phyloP scores from a whole-genome alignment of 805 yeast genomes.

The Saturnispora hagleri region DNA sequence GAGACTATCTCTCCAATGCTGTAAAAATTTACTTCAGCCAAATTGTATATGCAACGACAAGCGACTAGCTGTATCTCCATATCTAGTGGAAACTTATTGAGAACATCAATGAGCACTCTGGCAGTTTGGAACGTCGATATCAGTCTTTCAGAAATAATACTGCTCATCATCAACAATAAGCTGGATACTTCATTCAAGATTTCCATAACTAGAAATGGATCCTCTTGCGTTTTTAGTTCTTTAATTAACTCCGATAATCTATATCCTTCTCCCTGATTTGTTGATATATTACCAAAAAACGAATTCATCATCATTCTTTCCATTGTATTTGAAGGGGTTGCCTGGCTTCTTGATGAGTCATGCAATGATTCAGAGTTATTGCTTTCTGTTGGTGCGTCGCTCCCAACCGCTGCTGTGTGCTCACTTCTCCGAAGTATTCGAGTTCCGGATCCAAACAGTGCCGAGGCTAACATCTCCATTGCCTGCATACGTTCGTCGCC shows the following conservation, averaged over 20 bases:
- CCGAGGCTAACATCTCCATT: slow-evolving; percentile 11
- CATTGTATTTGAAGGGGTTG: neutral
- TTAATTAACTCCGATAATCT: slow-evolving; percentile 26
- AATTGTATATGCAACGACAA: slow-evolving; percentile 74
- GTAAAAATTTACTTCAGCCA: slow-evolving; percentile 66
- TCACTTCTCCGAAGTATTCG: neutral
- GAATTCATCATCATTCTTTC: slow-evolving; percentile 23
- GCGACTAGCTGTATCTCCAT: slow-evolving; percentile 77
- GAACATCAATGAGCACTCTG: slow-evolving; percentile 43
- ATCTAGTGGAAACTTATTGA: slow-evolving; percentile 53
- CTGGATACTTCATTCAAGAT: slow-evolving; percentile 58
- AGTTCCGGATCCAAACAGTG: slow-evolving; percentile 1
- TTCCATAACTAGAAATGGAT: slow-evolving; percentile 54
- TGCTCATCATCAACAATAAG: slow-evolving; percentile 54
- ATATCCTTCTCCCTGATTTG: slow-evolving; percentile 9
- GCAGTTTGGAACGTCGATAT: slow-evolving; percentile 54
- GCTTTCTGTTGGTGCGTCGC: neutral
- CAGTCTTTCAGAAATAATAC: slow-evolving; percentile 49
- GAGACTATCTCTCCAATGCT: slow-evolving; percentile 53
- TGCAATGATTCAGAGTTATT: neutral
- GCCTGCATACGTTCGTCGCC: slow-evolving; percentile 16
- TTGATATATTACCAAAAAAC: slow-evolving; percentile 22
- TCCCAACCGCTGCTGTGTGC: neutral
- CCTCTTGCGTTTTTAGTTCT: slow-evolving; percentile 37
- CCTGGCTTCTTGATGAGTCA: neutral